Percentiles rank a stretch among this genome's conserved stretches.
Evolutionary conservation across 2,329 filamentous ascomycete species (phyloP).

Genomic region (Arthrobotrys megalospora): DNA sequence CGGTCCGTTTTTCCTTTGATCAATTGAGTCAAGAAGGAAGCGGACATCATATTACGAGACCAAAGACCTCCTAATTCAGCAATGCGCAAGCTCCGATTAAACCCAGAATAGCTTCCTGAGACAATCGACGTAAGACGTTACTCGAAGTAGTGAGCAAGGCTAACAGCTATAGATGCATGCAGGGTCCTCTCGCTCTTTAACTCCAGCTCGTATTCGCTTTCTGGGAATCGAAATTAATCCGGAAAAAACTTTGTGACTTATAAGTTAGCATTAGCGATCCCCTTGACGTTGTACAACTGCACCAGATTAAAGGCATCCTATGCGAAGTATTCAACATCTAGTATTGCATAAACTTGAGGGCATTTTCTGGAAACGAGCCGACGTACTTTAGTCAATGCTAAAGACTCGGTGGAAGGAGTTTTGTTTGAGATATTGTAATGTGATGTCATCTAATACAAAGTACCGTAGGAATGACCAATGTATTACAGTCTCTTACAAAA

Average conservation of each 20-base stretch:
- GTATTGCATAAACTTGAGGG: constrained; percentile 11
- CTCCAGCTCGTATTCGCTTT: background rate
- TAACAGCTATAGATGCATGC: constrained; percentile 1
- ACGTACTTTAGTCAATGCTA: background rate
- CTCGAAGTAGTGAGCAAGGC: background rate
- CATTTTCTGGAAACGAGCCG: constrained; percentile 7
- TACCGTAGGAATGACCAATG: background rate
- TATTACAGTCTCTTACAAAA: background rate
- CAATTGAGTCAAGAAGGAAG: background rate
- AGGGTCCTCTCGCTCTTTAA: background rate
- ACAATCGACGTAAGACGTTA: constrained; percentile 6
- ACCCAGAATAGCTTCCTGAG: constrained; percentile 24
- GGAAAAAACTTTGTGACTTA: background rate
- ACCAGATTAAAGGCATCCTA: background rate
- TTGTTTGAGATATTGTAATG: background rate
- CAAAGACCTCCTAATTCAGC: background rate
- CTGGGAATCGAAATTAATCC: background rate
- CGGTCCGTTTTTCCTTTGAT: background rate
- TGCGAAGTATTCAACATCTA: background rate
- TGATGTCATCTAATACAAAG: constrained; percentile 5
- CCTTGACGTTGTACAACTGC: background rate
- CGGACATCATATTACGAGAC: background rate
- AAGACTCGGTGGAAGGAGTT: background rate
- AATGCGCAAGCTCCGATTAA: background rate
- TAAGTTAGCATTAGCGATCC: background rate